Evolutionary conservation across 345 rosid species (phyloP).

Genomic region (Aquilaria yunnanensis): DNA sequence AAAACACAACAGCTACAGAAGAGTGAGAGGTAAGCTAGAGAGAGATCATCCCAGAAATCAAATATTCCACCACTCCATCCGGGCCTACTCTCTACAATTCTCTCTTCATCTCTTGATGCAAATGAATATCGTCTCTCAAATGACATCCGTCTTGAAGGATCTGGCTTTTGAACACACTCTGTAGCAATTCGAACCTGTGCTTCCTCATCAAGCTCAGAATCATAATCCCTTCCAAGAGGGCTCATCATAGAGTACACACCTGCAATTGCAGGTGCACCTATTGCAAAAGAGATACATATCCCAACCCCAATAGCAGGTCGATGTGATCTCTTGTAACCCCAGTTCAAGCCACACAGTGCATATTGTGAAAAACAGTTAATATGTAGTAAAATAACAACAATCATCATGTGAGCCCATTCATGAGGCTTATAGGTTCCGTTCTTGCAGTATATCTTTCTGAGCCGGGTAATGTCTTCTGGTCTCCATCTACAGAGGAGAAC

Average conservation of each 20-base stretch:
- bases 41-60: constrained; percentile 85
- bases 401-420: constrained; percentile 89
- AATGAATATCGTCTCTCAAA: constrained; percentile 68
- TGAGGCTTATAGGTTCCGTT: constrained; percentile 82
- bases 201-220: constrained; percentile 57
- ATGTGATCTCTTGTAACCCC: constrained; percentile 73
- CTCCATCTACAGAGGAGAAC: constrained; percentile 81
- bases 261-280: constrained; percentile 84
- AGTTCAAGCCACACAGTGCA: constrained; percentile 83
- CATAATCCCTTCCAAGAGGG: constrained; percentile 86
- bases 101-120: constrained; percentile 35
- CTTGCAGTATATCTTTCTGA: constrained; percentile 83
- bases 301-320: constrained; percentile 89
- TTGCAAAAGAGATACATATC: constrained; percentile 72
- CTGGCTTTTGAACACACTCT: constrained; percentile 25
- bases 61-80: constrained; percentile 85
- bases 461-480: constrained; percentile 48
- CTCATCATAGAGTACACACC: constrained; percentile 71
- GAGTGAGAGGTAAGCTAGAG: constrained; percentile 74
- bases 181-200: constrained; percentile 30
- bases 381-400: constrained; percentile 71
- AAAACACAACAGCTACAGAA: constrained; percentile 86
- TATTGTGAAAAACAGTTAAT: constrained; percentile 94
- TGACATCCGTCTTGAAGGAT: constrained; percentile 18
- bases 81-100: constrained; percentile 42